Percentiles rank a stretch among this genome's conserved stretches.
These are phyloP conservation scores for Auricularia sp. DNA, from an alignment of 768 basidiomycete species.

Conservation along the genomic window DNA sequence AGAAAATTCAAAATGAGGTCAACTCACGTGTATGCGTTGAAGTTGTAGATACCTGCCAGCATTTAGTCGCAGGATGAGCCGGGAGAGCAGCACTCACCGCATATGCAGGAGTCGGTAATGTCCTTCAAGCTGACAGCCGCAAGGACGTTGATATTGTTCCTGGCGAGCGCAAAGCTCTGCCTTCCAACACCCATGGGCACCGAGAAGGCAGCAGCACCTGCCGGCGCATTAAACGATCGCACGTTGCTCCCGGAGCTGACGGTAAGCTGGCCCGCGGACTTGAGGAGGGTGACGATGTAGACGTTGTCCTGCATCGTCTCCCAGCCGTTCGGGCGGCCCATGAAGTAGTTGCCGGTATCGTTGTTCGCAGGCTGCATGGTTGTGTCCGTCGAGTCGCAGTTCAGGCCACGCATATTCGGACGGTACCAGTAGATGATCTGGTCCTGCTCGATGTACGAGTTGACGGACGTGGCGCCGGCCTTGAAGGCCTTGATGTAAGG, in stretches of 20 bases:
- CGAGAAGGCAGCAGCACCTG: neutral
- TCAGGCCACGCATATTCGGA: neutral
- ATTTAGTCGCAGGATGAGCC: neutral
- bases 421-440: constrained; percentile 4
- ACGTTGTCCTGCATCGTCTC: constrained; percentile 1
- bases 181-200: neutral
- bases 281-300: neutral
- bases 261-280: neutral
- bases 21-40: constrained; percentile 1
- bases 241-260: neutral
- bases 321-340: neutral
- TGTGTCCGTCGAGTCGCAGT: constrained; percentile 1
- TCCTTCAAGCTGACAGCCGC: neutral
- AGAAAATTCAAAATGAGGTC: neutral
- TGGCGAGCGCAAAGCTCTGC: neutral
- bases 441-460: neutral
- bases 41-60: neutral
- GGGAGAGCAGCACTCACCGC: neutral
- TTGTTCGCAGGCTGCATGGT: neutral
- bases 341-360: constrained; percentile 1
- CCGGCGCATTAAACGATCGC: neutral
- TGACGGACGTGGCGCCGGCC: neutral
- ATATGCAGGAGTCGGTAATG: neutral
- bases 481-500: neutral
- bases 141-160: neutral